Evolutionary conservation across 2,329 filamentous ascomycete species (phyloP).

Genomic region (Botrytis byssoidea): DNA sequence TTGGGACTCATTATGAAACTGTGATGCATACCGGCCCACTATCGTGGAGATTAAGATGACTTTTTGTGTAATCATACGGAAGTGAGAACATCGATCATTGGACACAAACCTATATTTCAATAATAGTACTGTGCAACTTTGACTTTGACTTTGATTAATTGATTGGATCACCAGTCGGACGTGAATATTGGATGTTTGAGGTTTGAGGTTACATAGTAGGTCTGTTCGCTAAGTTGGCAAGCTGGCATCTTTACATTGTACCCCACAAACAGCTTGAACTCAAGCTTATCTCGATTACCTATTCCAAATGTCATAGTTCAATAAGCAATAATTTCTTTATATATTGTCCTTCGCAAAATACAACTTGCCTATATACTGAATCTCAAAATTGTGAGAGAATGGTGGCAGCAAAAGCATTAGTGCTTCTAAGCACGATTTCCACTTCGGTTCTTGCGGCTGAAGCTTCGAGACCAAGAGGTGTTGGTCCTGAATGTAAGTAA

Average conservation of each 20-base stretch:
- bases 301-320: not conserved
- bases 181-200: conserved; percentile 5
- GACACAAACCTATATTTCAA: not conserved
- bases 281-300: conserved; percentile 12
- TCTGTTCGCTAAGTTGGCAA: conserved; percentile 25
- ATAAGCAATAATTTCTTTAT: not conserved
- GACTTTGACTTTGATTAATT: not conserved
- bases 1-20: not conserved
- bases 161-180: not conserved
- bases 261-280: conserved; percentile 16
- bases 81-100: not conserved
- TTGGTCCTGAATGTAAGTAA: conserved; percentile 84
- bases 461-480: conserved; percentile 72
- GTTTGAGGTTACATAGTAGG: not conserved
- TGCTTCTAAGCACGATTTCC: conserved; percentile 38
- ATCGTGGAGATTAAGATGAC: not conserved
- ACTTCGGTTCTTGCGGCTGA: conserved; percentile 54
- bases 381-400: conserved; percentile 24
- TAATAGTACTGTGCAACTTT: not conserved
- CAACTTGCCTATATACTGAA: not conserved
- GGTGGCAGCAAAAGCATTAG: conserved; percentile 36
- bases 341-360: not conserved
- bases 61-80: not conserved
- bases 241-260: conserved; percentile 30
- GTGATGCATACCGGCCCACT: not conserved